Percentiles rank a stretch among this genome's conserved stretches.
Evolutionary conservation across 345 rosid species (phyloP).

Genomic region (Murraya paniculata): DNA sequence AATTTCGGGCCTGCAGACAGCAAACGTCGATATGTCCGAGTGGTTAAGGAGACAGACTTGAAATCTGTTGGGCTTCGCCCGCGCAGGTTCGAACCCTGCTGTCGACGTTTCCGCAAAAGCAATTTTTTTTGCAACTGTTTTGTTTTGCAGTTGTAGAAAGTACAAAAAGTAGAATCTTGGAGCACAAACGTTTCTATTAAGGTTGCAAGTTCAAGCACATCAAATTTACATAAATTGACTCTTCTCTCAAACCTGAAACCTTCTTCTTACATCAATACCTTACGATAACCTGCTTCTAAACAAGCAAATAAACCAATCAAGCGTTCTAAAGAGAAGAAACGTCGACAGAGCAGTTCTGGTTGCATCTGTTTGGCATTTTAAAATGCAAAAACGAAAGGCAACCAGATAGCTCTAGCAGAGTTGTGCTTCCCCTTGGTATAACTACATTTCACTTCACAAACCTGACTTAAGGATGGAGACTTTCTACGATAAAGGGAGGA

Average conservation of each 20-base stretch:
- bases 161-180: background rate
- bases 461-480: background rate
- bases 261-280: background rate
- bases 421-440: constrained; percentile 3
- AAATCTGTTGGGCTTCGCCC: constrained; percentile 86
- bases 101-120: constrained; percentile 67
- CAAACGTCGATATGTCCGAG: constrained; percentile 99
- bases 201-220: background rate
- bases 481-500: background rate
- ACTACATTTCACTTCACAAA: constrained; percentile 11
- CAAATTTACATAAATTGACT: background rate
- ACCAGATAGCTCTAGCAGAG: constrained; percentile 6
- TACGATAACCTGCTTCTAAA: background rate
- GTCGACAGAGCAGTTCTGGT: background rate
- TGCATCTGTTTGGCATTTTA: background rate
- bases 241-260: background rate
- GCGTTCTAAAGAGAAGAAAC: background rate
- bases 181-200: background rate
- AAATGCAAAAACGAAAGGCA: background rate
- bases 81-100: constrained; percentile 90
- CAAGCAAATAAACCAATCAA: background rate
- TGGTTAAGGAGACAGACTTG: constrained; percentile 99
- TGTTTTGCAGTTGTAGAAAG: background rate
- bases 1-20: too few species aligned
- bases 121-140: background rate